phyloP scores from a whole-genome alignment of 768 basidiomycete species.

The Floccularia luteovirens region DNA sequence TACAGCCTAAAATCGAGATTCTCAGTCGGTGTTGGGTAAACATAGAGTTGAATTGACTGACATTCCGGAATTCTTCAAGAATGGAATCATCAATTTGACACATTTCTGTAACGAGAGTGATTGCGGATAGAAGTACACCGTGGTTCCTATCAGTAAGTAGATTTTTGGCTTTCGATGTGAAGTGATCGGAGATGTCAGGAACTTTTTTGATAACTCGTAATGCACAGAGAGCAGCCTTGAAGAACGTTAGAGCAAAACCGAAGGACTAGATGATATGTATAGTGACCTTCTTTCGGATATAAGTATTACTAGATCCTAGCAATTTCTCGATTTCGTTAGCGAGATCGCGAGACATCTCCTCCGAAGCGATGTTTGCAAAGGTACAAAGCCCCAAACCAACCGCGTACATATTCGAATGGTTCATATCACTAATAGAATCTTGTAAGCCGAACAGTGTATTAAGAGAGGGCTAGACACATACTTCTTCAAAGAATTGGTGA shows the following conservation, averaged over 20 bases:
- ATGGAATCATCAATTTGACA: conserved; percentile 68
- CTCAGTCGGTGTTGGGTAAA: background rate
- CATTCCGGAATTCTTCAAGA: conserved; percentile 86
- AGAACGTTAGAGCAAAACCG: conserved; percentile 5
- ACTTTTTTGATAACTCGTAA: conserved; percentile 92
- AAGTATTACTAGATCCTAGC: conserved; percentile 94
- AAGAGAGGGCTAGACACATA: conserved; percentile 21
- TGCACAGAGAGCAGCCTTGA: conserved; percentile 90
- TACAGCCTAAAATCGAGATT: conserved; percentile 55
- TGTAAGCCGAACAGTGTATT: conserved; percentile 5
- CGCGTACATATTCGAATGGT: conserved; percentile 98
- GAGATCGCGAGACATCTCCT: conserved; percentile 98
- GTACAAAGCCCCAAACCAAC: conserved; percentile 96
- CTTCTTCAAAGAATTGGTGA: conserved; percentile 99
- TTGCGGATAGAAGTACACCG: conserved; percentile 89
- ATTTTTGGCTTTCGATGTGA: conserved; percentile 79
- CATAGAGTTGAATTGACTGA: conserved; percentile 24
- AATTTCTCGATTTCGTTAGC: conserved; percentile 98
- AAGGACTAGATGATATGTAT: background rate
- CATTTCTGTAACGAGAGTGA: conserved; percentile 94
- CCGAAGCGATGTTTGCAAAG: conserved; percentile 97
- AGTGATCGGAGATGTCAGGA: conserved; percentile 92
- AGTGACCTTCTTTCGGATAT: conserved; percentile 95
- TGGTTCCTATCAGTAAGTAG: conserved; percentile 95
- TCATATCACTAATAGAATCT: conserved; percentile 76